phyloP scores from a whole-genome alignment of 768 basidiomycete species.

The Mycena kentingensis region DNA sequence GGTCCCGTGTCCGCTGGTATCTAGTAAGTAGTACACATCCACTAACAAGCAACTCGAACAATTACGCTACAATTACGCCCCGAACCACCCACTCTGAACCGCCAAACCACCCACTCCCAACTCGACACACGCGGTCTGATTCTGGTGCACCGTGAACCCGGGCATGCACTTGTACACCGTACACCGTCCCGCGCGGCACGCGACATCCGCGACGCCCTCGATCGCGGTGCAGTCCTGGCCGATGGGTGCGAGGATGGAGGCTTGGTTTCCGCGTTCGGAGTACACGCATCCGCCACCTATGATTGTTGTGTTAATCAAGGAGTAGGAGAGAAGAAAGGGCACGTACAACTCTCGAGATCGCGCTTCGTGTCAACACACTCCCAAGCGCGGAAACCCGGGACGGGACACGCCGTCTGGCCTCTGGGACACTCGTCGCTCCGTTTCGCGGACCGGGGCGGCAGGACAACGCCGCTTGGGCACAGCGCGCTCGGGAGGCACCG shows the following conservation, averaged over 20 bases:
- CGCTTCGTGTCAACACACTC: background rate
- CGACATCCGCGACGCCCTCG: background rate
- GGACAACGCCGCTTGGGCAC: background rate
- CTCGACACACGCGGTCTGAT: background rate
- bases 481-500: background rate
- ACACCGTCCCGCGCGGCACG: background rate
- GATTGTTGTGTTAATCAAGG: background rate
- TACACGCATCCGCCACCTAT: background rate
- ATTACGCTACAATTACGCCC: no score
- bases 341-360: conserved; percentile 1
- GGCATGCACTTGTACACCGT: background rate
- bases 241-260: no score
- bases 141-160: background rate
- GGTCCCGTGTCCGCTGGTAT: no score
- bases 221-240: background rate
- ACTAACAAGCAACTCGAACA: no score
- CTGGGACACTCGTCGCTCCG: background rate
- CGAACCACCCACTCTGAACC: no score
- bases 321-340: background rate
- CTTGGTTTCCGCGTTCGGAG: background rate
- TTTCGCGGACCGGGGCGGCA: background rate
- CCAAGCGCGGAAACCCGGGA: background rate
- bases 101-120: no score
- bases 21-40: no score
- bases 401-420: background rate